Evolutionary conservation across 2,329 filamentous ascomycete genomes (phyloP).

Genomic region (Leptosphaerulina australis): DNA sequence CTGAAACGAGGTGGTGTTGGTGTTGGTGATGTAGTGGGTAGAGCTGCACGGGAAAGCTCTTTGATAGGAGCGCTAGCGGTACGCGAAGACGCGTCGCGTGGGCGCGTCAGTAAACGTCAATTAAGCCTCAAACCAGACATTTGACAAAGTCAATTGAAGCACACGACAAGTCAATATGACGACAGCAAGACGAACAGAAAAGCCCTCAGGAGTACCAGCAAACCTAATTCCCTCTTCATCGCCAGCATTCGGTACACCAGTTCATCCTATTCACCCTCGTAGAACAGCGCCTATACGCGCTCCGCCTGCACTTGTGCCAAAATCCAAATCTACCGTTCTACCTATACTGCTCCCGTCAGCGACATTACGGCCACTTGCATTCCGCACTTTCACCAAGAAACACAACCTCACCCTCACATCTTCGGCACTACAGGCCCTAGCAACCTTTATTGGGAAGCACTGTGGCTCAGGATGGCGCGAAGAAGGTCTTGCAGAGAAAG

Average conservation of each 20-base stretch:
- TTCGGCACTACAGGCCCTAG: conserved; percentile 81
- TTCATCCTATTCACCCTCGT: conserved; percentile 72
- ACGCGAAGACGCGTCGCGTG: conserved; percentile 12
- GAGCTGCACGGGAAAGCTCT: conserved; percentile 6
- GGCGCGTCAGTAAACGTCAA: conserved; percentile 5
- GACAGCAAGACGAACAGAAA: conserved; percentile 38
- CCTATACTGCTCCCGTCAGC: conserved; percentile 88
- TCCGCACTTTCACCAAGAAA: conserved; percentile 96
- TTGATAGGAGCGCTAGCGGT: conserved; percentile 1
- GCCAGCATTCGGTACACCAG: conserved; percentile 85
- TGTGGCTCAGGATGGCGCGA: conserved; percentile 97
- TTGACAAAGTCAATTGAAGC: neutral
- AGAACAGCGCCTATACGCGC: conserved; percentile 50
- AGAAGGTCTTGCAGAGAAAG: conserved; percentile 88
- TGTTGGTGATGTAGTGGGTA: conserved; percentile 3
- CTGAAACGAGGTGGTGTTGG: neutral
- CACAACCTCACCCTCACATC: conserved; percentile 92
- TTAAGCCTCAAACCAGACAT: conserved; percentile 3
- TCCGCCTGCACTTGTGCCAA: conserved; percentile 58
- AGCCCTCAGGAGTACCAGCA: conserved; percentile 36
- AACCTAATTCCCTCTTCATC: conserved; percentile 84
- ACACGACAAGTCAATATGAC: conserved; percentile 28
- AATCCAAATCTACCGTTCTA: conserved; percentile 67
- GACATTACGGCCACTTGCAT: conserved; percentile 86
- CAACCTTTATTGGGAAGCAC: conserved; percentile 87